A percentile compares a stretch with the other conserved stretches of the same genome.
Evolutionary conservation across 352 stramenopile genomes (phyloP).

Genomic region (Pilasporangium apinafurcum): DNA sequence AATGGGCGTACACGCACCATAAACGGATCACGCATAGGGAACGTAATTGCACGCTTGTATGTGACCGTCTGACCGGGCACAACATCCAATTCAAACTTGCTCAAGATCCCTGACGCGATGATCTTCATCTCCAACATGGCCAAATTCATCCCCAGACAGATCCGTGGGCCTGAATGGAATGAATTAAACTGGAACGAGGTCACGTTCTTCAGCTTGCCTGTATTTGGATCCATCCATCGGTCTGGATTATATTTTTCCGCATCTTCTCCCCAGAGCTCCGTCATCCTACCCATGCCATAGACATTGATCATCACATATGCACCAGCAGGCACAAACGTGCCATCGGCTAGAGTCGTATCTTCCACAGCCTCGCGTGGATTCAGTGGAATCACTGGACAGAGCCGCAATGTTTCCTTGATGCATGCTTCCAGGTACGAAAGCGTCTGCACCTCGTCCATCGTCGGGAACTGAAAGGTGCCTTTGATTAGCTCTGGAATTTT

Average conservation of each 20-base stretch:
- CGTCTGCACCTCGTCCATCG: constrained; percentile 32
- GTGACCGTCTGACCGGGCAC: constrained; percentile 20
- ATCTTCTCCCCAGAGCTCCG: constrained; percentile 59
- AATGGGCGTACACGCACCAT: constrained; percentile 1
- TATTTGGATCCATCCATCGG: constrained; percentile 43
- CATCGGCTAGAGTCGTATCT: constrained; percentile 60
- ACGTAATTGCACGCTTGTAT: constrained; percentile 42
- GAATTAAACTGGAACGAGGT: constrained; percentile 60
- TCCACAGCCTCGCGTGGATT: constrained; percentile 16
- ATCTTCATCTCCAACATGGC: constrained; percentile 85
- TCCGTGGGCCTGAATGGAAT: constrained; percentile 69
- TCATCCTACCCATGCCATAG: constrained; percentile 46
- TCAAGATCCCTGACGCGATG: constrained; percentile 42
- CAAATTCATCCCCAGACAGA: constrained; percentile 67
- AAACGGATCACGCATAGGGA: constrained; percentile 25
- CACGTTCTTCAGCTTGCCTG: constrained; percentile 13
- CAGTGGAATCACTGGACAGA: constrained; percentile 49
- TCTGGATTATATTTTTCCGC: constrained; percentile 35
- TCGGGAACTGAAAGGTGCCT: neutral
- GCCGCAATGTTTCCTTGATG: constrained; percentile 53
- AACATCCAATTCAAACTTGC: constrained; percentile 47
- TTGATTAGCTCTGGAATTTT: constrained; percentile 6
- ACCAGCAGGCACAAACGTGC: constrained; percentile 50
- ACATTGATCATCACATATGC: constrained; percentile 35
- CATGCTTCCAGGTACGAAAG: constrained; percentile 54